Evolutionary conservation across 805 yeast genomes (phyloP), one percentile per base, ranked within the genome.

Genomic region (Candida yuanshanica): DNA sequence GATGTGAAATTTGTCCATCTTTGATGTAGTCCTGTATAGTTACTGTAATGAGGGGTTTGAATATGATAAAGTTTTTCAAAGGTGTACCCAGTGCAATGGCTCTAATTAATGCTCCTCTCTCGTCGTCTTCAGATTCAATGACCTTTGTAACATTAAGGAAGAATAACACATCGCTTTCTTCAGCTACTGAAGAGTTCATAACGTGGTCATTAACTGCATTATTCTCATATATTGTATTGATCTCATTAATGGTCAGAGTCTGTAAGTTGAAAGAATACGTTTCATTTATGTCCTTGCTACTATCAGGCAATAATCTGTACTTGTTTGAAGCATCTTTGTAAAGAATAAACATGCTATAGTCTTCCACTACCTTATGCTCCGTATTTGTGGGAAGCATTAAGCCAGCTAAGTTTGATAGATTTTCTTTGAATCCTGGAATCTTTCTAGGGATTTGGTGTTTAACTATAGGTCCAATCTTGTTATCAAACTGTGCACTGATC

Each of bases 401-500:
- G 51, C 75, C 82, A 2, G 82, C 75, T 36, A 74, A 50, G 37
- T 64, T 60, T 29, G 56, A 51, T 35, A 69, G 51, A 37, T 54
- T 46, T 6, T 58, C 58, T 55, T 52, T 58, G 36, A 60, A 59
- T 1, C 69, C 69, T 1, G 74, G 61, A 4, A 66, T 56, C 36
- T 52, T 55, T 12, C 52, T 43, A 0, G 95, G 91, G 38, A 73
- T 69, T 52, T 81, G 89, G 48, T 75, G 74, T 39, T 67, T 66
- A 24, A 88, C 62, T 4, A 75, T 66, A 0, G 93, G 81, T 0
- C 96, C 96, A 41, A 77, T 68, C 51, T 76, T 81, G 47, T 81
- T 77, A 57, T 88, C 93, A 58, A 88, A 89, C 61, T 84, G 90
- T 1, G 91, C 84, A 6, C 88, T 71, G 24, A 87, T 51, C 18